These are phyloP conservation scores for Sporothrix brunneoviolacea DNA, from an alignment of 2,329 filamentous ascomycete genomes.

Conservation along the genomic window DNA sequence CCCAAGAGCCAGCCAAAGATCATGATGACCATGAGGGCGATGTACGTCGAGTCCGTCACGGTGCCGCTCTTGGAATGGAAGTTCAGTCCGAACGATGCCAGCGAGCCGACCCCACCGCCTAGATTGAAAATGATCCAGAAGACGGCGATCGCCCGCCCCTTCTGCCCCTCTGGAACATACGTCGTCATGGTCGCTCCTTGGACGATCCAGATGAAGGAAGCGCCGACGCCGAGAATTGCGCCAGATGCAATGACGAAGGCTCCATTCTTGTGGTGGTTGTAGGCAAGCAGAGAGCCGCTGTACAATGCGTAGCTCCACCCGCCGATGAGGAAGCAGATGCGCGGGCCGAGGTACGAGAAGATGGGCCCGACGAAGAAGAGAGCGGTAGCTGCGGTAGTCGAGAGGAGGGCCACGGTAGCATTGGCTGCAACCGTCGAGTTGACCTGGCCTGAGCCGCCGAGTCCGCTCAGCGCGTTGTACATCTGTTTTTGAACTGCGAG, in stretches of 20 bases:
- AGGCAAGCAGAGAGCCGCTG: slow-evolving; percentile 61
- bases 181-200: slow-evolving; percentile 85
- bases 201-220: slow-evolving; percentile 72
- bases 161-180: slow-evolving; percentile 50
- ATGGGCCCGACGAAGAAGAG: slow-evolving; percentile 45
- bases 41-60: slow-evolving; percentile 44
- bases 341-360: slow-evolving; percentile 67
- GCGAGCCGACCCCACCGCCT: slow-evolving; percentile 28
- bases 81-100: slow-evolving; percentile 31
- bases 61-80: slow-evolving; percentile 27
- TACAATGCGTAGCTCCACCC: slow-evolving; percentile 73
- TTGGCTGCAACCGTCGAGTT: slow-evolving; percentile 47
- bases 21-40: slow-evolving; percentile 43
- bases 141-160: slow-evolving; percentile 32
- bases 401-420: slow-evolving; percentile 48
- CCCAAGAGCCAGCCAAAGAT: slow-evolving; percentile 41
- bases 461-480: slow-evolving; percentile 10
- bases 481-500: too few relatives aligned
- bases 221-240: slow-evolving; percentile 67
- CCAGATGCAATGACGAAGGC: slow-evolving; percentile 72
- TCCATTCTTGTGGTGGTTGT: slow-evolving; percentile 58
- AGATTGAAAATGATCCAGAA: slow-evolving; percentile 8
- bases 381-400: slow-evolving; percentile 38
- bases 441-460: slow-evolving; percentile 40
- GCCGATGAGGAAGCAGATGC: slow-evolving; percentile 61